These are phyloP conservation scores for Bisporella sp. DNA, from an alignment of 2,329 filamentous ascomycete species.

Conservation along the genomic window DNA sequence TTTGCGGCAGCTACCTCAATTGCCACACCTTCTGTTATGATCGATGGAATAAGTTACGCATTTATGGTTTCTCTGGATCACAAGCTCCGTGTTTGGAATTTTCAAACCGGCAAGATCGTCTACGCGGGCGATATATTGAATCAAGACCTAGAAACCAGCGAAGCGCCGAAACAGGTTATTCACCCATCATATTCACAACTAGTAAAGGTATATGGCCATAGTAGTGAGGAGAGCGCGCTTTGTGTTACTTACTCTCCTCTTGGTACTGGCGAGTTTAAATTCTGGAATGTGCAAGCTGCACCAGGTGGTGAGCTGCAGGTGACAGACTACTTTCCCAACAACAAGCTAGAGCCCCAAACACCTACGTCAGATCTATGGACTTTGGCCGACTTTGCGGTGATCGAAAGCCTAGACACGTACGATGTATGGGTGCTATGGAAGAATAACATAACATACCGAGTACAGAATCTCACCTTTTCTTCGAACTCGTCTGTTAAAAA, in stretches of 20 bases:
- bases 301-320: conserved; percentile 54
- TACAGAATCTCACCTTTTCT: conserved; percentile 68
- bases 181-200: conserved; percentile 73
- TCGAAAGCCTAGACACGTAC: conserved; percentile 45
- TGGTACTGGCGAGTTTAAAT: conserved; percentile 85
- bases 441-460: conserved; percentile 71
- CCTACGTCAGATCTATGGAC: conserved; percentile 74
- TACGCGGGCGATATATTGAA: conserved; percentile 73
- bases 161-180: conserved; percentile 66
- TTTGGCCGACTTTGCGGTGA: conserved; percentile 66
- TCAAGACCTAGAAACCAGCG: conserved; percentile 55
- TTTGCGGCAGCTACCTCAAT: conserved; percentile 60
- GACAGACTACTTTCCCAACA: conserved; percentile 62
- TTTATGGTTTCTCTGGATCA: conserved; percentile 89
- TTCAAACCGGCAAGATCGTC: conserved; percentile 70
- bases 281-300: conserved; percentile 70
- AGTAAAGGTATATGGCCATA: conserved; percentile 61
- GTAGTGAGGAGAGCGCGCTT: conserved; percentile 40
- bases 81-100: conserved; percentile 81
- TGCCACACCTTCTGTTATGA: conserved; percentile 41
- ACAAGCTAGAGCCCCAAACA: conserved; percentile 61
- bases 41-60: conserved; percentile 43
- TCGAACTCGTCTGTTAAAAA: conserved; percentile 21
- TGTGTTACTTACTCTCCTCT: conserved; percentile 84
- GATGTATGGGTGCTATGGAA: conserved; percentile 77